phyloP scores from a whole-genome alignment of 2,329 filamentous ascomycete species.

The Chaetomiaceae sp. region DNA sequence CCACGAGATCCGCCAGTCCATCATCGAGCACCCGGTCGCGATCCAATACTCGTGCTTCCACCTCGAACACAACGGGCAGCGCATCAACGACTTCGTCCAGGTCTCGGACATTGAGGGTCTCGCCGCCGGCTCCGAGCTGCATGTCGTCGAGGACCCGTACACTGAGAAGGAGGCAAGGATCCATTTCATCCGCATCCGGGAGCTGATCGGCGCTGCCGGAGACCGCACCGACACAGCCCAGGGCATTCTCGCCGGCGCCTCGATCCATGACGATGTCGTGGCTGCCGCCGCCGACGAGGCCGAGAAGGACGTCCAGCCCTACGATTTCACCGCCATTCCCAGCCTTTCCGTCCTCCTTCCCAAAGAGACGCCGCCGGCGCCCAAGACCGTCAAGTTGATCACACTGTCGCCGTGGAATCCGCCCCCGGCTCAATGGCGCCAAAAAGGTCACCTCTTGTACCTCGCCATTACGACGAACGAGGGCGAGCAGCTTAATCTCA shows the following conservation, averaged over 20 bases:
- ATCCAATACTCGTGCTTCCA: conserved; percentile 99
- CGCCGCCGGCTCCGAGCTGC: conserved; percentile 69
- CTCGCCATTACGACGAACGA: conserved; percentile 85
- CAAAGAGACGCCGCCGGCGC: conserved; percentile 58
- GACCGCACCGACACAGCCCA: conserved; percentile 83
- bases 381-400: conserved; percentile 87
- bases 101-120: conserved; percentile 84
- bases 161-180: conserved; percentile 97
- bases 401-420: conserved; percentile 94
- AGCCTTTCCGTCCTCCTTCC: conserved; percentile 69
- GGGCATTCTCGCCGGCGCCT: conserved; percentile 78
- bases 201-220: conserved; percentile 87
- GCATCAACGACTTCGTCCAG: conserved; percentile 92
- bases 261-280: conserved; percentile 77
- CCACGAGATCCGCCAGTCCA: conserved; percentile 92
- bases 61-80: conserved; percentile 80
- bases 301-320: conserved; percentile 55
- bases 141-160: conserved; percentile 88
- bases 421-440: conserved; percentile 82
- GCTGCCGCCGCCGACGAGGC: conserved; percentile 40
- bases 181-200: conserved; percentile 84
- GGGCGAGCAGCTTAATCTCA: conserved; percentile 91
- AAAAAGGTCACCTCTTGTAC: conserved; percentile 90
- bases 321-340: conserved; percentile 68
- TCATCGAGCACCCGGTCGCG: conserved; percentile 87